Base-by-base conservation (phyloP, 768 basidiomycete species). In the Suillus subluteus region DNA sequence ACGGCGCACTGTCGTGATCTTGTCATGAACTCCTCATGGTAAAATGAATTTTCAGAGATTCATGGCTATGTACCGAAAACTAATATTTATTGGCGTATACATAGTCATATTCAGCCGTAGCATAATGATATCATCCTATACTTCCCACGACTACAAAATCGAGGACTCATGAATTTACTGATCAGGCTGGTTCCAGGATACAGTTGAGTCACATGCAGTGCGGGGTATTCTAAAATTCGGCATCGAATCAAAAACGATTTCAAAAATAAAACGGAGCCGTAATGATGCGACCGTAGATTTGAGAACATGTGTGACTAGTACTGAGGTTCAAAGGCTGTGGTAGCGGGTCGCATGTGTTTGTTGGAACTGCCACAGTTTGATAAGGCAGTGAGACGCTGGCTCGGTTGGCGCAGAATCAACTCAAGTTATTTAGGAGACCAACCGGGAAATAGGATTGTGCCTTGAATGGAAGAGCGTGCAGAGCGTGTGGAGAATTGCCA, bases 361-460 rank as follows among this genome's bases (percentile, higher is more conserved):
- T 35, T 35, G 16, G 58, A 30, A 59, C 58, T 13, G 58, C 58
- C 58, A 41, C 58, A 18, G 18, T 30, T 38, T 41, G 58, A 61
- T 30, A 30, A 30, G 23, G 58, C 58, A 41, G 26, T 61, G 58
- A 41, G 40, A 30, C 26, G 18, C 16, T 16, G 8, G 7, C 58
- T 58, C 38, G 18, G 23, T 26, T 58, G 4, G 38, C 9, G 58
- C 16, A 21, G 16, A 55, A 23, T 23, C n/a, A 26, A 41, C 23
- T 59, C 9, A 30, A 6, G 26, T 38, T 26, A 61, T 18, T 26
- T 23, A 18, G 18, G 23, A 26, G n/a, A 59, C 23, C 8, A 30
- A 59, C 16, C 3, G 9, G 16, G 30, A 21, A 35, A 55, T 35
- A 1, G 30, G 54, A 12, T 21, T 35, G 21, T 30, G 30, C 23